phyloP scores from a whole-genome alignment of 257 asterid species.

The Gynochthodes officinalis region DNA sequence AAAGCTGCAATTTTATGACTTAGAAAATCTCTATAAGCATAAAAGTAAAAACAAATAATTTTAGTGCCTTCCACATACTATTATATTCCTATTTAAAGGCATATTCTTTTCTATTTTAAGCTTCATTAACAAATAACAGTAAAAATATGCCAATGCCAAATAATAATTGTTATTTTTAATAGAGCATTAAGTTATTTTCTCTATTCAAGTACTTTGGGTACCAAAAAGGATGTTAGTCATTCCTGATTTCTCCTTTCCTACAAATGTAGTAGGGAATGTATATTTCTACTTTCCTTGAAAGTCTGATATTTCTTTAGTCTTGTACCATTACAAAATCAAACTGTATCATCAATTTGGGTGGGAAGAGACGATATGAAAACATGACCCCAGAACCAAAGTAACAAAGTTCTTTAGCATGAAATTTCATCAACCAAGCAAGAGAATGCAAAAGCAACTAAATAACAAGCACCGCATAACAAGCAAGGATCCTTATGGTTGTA shows the following conservation, averaged over 20 bases:
- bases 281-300: too few species aligned
- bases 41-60: neutral
- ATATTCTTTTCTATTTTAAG: too few species aligned
- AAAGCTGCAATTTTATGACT: neutral
- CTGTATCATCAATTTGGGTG: neutral
- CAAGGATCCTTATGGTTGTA: neutral
- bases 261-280: neutral
- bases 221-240: neutral
- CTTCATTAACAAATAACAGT: too few species aligned
- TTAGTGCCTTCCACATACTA: slow-evolving; percentile 2
- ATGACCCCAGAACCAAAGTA: neutral
- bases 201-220: too few species aligned
- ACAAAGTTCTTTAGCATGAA: neutral
- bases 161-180: too few species aligned
- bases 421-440: neutral
- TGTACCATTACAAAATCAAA: neutral
- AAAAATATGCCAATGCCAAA: too few species aligned
- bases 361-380: neutral
- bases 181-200: too few species aligned
- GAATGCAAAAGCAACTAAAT: neutral
- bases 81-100: too few species aligned
- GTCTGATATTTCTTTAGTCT: neutral
- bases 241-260: neutral
- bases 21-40: neutral
- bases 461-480: neutral